Percentiles rank a stretch among this genome's conserved stretches.
Evolutionary conservation across 805 yeast genomes (phyloP).

Genomic region (Pichia occidentalis): DNA sequence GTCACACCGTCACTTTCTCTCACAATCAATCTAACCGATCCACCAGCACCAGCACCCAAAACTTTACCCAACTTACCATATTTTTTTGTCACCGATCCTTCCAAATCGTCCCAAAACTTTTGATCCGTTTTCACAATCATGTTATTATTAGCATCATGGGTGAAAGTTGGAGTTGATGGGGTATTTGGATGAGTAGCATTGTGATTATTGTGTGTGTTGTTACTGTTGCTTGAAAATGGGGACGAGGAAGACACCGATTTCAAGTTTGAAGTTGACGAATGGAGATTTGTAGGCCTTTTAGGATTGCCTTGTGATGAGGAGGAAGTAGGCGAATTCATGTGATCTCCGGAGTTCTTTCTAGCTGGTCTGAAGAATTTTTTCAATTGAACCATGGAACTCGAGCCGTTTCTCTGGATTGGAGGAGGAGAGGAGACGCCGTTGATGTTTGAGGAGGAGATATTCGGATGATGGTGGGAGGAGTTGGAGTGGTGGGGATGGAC

Average conservation of each 20-base stretch:
- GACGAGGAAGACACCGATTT: neutral
- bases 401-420: conserved; percentile 12
- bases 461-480: neutral
- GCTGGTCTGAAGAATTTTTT: conserved; percentile 64
- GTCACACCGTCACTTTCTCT: conserved; percentile 64
- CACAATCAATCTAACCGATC: conserved; percentile 66
- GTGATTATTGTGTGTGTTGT: neutral
- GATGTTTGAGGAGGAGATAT: conserved; percentile 5
- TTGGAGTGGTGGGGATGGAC: conserved; percentile 11
- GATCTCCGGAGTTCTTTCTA: conserved; percentile 27
- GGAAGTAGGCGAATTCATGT: no score
- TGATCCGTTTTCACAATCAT: conserved; percentile 34
- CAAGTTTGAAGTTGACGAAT: conserved; percentile 18
- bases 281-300: no score
- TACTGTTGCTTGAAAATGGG: conserved; percentile 7
- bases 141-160: conserved; percentile 35
- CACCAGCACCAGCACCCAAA: conserved; percentile 84
- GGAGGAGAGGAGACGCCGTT: conserved; percentile 10
- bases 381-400: conserved; percentile 55
- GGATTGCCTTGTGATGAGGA: no score
- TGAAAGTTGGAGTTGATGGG: conserved; percentile 31
- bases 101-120: conserved; percentile 41
- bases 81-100: conserved; percentile 47
- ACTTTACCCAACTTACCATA: conserved; percentile 72
- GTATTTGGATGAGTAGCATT: conserved; percentile 17